Evolutionary conservation across 2,329 filamentous ascomycete genomes (phyloP), one percentile per base, ranked within the genome.

Genomic region (Aspergillus fumigatiaffinis): DNA sequence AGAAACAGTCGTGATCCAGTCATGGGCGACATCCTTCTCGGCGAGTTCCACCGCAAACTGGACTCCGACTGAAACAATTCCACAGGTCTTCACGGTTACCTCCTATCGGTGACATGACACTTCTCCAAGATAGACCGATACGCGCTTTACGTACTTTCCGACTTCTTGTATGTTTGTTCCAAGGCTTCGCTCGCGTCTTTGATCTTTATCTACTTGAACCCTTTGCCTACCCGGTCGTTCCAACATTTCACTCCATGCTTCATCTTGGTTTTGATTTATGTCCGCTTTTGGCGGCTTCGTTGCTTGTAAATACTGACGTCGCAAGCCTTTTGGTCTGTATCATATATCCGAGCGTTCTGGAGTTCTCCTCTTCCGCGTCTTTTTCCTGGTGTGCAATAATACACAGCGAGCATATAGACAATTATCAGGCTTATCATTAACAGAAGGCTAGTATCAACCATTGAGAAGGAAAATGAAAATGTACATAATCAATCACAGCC

Each of bases 21-120:
- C 66, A 83, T 71, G 4, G 87, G 91, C 65, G 89, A 92, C 70
- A 86, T 95, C 54, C 76, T 93, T 52, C 79, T 95, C 35, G 87
- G 87, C 12, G 87, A 93, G 66, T 89, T 87, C 69, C 82, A 81
- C 62, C 83, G 82, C 59, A 89, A 88, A 68, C 83, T 83, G 66
- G 85, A 87, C 64, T 82, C 85, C 52, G 86, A 88, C 65, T 79
- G 66, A 73, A 51, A 38, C 5, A 35, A 5, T 21, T 14, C 10
- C 50, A 41, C 52, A 35, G 51, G 42, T 20, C 38, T 46, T 58
- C 32, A 38, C 48, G 9, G 42, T 26, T n/a, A 20, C 44, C 42
- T 35, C 53, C 46, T 56, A 58, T 63, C 60, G 47, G 63, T 57
- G 58, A 56, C 26, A 63, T 58, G 59, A 53, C 35, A 59, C 57